Conservation (phyloP, 2,329 filamentous ascomycete species). For the Purpureocillium lavendulum region DNA sequence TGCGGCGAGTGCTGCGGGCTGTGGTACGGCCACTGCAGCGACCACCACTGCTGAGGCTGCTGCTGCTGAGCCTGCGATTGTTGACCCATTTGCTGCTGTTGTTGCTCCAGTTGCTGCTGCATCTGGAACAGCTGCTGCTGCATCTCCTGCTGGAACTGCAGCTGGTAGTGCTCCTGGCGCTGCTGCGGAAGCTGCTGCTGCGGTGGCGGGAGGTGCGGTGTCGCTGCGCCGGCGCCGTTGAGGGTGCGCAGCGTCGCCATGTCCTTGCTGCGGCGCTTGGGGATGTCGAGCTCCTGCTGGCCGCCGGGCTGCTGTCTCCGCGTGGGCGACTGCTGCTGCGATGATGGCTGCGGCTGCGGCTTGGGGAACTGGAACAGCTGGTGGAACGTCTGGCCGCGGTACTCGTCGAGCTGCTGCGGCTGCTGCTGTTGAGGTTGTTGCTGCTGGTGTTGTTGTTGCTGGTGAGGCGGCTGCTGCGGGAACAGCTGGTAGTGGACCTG, state of each 20-base stretch:
- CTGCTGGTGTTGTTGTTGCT: conserved; percentile 2
- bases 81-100: conserved; percentile 4
- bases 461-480: conserved; percentile 3
- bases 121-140: conserved; percentile 3
- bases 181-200: neutral
- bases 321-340: no score
- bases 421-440: conserved; percentile 4
- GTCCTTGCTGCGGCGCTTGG: no score
- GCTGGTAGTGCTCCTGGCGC: neutral
- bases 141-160: neutral
- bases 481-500: conserved; percentile 5
- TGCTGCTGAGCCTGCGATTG: neutral
- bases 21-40: neutral
- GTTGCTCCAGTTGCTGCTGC: neutral
- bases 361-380: no score
- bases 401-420: neutral
- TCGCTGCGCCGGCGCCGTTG: no score
- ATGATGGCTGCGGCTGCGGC: no score
- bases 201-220: no score
- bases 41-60: neutral
- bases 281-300: no score
- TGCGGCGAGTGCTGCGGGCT: conserved; percentile 4
- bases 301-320: no score
- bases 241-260: no score
- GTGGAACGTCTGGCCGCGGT: no score